These are phyloP conservation scores for Termitomyces sp. DNA, from an alignment of 768 basidiomycete species.

Conservation along the genomic window DNA sequence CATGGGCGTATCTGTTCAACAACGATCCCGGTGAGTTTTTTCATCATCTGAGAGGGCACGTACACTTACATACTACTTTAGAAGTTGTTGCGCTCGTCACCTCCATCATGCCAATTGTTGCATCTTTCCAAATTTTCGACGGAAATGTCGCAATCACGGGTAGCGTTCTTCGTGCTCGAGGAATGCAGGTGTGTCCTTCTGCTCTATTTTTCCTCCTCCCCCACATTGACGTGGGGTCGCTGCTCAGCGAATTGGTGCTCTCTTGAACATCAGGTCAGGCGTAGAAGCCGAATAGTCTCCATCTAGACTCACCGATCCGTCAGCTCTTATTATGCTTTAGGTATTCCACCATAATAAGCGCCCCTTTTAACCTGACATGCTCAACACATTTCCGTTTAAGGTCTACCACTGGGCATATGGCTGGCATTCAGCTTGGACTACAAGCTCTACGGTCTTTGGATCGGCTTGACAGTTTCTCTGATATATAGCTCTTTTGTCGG, in stretches of 20 bases:
- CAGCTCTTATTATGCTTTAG: constrained; percentile 74
- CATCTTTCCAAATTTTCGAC: constrained; percentile 81
- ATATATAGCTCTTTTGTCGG: constrained; percentile 49
- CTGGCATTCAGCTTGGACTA: constrained; percentile 57
- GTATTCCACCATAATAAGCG: constrained; percentile 16
- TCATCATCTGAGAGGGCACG: neutral
- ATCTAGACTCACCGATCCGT: neutral
- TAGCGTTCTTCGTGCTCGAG: constrained; percentile 78
- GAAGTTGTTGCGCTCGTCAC: constrained; percentile 59
- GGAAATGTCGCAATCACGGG: constrained; percentile 57
- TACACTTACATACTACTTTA: constrained; percentile 1
- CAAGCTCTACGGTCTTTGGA: constrained; percentile 81
- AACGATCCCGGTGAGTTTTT: constrained; percentile 42
- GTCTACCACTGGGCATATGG: constrained; percentile 76
- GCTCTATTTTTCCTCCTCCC: neutral
- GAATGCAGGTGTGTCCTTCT: constrained; percentile 51
- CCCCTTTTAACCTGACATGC: neutral
- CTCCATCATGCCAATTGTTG: constrained; percentile 64
- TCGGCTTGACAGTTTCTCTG: constrained; percentile 67
- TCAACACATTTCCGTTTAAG: constrained; percentile 19
- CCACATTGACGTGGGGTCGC: neutral
- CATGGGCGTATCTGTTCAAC: constrained; percentile 73
- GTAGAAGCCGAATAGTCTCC: neutral
- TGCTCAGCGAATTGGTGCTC: constrained; percentile 57
- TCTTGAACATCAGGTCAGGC: constrained; percentile 66